Conservation (phyloP, 176 grass and related monocot species). For the Triticum monococcum region DNA sequence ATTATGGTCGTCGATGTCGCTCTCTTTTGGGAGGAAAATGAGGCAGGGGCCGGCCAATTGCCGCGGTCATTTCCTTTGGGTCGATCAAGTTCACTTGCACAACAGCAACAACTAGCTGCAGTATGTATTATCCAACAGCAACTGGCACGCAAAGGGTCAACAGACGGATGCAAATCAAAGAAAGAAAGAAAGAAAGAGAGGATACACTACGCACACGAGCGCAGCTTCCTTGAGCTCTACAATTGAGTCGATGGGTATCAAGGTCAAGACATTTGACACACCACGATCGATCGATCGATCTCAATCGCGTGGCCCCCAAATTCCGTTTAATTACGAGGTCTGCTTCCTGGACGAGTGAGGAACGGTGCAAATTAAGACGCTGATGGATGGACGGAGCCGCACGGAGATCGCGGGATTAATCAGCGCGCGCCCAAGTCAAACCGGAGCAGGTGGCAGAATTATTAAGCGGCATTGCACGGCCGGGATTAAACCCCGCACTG, state of each 20-base stretch:
- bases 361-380: background rate
- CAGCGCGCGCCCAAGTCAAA: slow-evolving; percentile 23
- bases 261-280: slow-evolving; percentile 11
- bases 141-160: background rate
- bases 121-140: background rate
- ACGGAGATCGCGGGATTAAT: background rate
- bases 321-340: background rate
- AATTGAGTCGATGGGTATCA: slow-evolving; percentile 27
- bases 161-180: background rate
- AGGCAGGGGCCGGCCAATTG: background rate
- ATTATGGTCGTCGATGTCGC: background rate
- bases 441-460: background rate
- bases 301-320: slow-evolving; percentile 35
- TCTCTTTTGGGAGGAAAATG: background rate
- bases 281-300: too few species aligned
- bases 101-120: background rate
- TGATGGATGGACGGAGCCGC: background rate
- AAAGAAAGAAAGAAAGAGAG: too few species aligned
- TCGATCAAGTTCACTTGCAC: background rate
- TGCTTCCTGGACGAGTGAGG: background rate
- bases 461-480: background rate
- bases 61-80: background rate
- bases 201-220: background rate
- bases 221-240: slow-evolving; percentile 23
- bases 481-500: slow-evolving; percentile 8